phyloP scores from a whole-genome alignment of 768 basidiomycete species.

The Hypholoma fasciculare region DNA sequence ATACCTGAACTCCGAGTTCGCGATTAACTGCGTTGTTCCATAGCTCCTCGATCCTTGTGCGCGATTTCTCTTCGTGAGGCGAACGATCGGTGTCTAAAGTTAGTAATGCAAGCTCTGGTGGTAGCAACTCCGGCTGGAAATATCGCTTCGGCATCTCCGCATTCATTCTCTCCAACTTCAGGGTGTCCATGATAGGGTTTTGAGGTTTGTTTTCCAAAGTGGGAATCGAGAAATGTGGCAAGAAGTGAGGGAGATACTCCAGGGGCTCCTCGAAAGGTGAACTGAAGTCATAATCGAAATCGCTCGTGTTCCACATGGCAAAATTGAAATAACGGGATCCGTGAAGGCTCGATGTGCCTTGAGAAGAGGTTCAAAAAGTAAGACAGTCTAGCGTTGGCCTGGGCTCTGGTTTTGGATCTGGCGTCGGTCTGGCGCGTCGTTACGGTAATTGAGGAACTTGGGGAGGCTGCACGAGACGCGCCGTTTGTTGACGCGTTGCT shows the following conservation, averaged over 20 bases:
- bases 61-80: background rate
- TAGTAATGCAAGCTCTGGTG: slow-evolving; percentile 29
- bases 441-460: too few species aligned
- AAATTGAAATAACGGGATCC: background rate
- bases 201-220: slow-evolving; percentile 70
- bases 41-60: slow-evolving; percentile 9
- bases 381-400: too few species aligned
- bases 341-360: too few species aligned
- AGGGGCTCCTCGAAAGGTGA: background rate
- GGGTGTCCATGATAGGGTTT: slow-evolving; percentile 70
- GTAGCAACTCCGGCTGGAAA: slow-evolving; percentile 14
- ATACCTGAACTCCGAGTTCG: slow-evolving; percentile 23
- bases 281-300: slow-evolving; percentile 11
- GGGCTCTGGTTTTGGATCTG: too few species aligned
- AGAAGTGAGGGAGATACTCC: slow-evolving; percentile 28
- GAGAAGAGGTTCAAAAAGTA: too few species aligned
- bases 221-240: slow-evolving; percentile 61
- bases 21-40: slow-evolving; percentile 20
- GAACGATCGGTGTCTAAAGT: slow-evolving; percentile 9
- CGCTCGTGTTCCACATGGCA: slow-evolving; percentile 7
- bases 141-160: slow-evolving; percentile 13
- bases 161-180: slow-evolving; percentile 34
- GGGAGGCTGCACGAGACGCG: too few species aligned
- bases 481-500: too few species aligned
- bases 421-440: too few species aligned